Evolutionary conservation across 805 yeast species (phyloP), one percentile per base, ranked within the genome.

Genomic region (Pachysolen tannophilus): DNA sequence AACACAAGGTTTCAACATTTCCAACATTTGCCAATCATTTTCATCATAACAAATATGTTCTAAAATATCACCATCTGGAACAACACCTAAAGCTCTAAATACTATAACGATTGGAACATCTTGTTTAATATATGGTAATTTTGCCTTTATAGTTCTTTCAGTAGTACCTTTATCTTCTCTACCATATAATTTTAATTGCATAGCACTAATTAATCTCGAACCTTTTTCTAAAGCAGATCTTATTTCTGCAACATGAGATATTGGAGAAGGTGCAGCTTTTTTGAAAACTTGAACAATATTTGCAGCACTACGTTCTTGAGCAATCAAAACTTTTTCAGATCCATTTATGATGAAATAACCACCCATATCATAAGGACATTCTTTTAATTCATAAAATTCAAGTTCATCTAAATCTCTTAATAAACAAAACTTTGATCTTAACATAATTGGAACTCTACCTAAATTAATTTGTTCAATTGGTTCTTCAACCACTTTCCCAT

Each of bases 301-400:
- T 32, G 98, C 99, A 10, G 99, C 97, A 41, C 92, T 79, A 59
- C 99, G 78, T 63, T 92, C 99, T 64, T 92, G 99, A 21, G 99
- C 99, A 66, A 92, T 92, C 52, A 92, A 69, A 38, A 92, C 99
- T 60, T 92, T 92, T 59, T 92, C 99, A 15, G 97, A 86, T 50
- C 99, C 99, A 65, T 92, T 92, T 55, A 92, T 92, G 48, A 92
- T 88, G 56, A 92, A 92, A 61, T 92, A 92, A 43, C 99, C 99
- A 60, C 99, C 99, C 94, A 92, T 94, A 70, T 92, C 99, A 61
- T 85, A 92, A 21, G 98, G 98, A 65, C 99, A 92, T 63, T 92
- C 99, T 61, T 92, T 88, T 55, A 92, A 74, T 50, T 87, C 94
- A 62, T 88, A 92, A 52, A 88, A 75, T 61, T 92, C 98, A 47